phyloP scores from a whole-genome alignment of 1,284 basidiomycete species.

The Ustilago curta region DNA sequence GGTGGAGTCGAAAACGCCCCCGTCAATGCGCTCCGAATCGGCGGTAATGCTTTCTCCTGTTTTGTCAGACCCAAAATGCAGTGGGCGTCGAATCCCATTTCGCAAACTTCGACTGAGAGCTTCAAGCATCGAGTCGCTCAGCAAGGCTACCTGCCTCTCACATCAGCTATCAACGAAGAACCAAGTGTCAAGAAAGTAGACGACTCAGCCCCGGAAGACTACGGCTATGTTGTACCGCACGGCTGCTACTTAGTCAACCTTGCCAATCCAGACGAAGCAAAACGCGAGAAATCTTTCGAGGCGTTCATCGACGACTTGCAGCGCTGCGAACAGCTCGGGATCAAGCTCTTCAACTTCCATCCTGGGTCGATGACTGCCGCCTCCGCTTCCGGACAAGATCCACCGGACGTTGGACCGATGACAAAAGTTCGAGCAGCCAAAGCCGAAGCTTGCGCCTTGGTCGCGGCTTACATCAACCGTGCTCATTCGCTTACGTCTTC shows the following conservation, averaged over 20 bases:
- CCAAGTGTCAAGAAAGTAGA: neutral
- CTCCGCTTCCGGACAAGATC: constrained; percentile 5
- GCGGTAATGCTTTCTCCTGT: constrained; percentile 83
- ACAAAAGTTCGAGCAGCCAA: constrained; percentile 71
- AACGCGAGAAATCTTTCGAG: constrained; percentile 80
- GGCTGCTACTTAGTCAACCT: constrained; percentile 88
- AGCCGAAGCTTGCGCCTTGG: constrained; percentile 76
- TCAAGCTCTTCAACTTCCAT: constrained; percentile 87
- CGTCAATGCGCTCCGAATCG: constrained; percentile 75
- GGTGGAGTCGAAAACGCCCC: constrained; percentile 83
- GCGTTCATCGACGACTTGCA: constrained; percentile 87
- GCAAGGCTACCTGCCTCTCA: constrained; percentile 23
- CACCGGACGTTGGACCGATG: constrained; percentile 72
- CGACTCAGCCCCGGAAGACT: neutral
- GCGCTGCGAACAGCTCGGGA: constrained; percentile 81
- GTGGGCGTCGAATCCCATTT: constrained; percentile 78
- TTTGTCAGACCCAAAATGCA: constrained; percentile 86
- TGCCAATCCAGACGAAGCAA: constrained; percentile 83
- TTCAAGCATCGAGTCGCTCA: constrained; percentile 30
- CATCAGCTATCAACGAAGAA: constrained; percentile 4
- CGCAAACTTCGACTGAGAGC: constrained; percentile 71
- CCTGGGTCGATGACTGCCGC: constrained; percentile 68
- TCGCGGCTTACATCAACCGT: constrained; percentile 81
- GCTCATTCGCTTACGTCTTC: constrained; percentile 78
- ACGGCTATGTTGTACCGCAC: constrained; percentile 77